Conservation (phyloP, 345 rosid species). For the Hibiscus trionum region DNA sequence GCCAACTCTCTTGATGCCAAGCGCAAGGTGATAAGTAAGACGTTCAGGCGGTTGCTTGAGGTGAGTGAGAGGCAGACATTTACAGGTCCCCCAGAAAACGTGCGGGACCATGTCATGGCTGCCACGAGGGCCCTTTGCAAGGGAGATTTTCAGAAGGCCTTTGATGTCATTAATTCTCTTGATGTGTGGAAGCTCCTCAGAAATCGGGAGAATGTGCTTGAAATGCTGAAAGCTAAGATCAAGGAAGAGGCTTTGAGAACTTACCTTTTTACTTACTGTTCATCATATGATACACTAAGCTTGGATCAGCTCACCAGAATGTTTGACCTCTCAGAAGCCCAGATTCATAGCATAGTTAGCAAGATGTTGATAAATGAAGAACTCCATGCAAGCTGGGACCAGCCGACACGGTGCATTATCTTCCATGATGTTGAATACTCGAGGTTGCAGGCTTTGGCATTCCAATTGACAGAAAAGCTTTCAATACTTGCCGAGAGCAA, state of each 20-base stretch:
- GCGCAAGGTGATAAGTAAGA: slow-evolving; percentile 73
- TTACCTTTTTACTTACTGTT: slow-evolving; percentile 57
- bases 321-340: slow-evolving; percentile 60
- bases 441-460: slow-evolving; percentile 74
- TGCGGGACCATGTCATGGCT: slow-evolving; percentile 84
- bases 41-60: slow-evolving; percentile 69
- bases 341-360: slow-evolving; percentile 59
- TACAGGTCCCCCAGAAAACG: slow-evolving; percentile 82
- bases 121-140: slow-evolving; percentile 67
- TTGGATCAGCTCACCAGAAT: slow-evolving; percentile 62
- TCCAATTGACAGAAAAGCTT: slow-evolving; percentile 73
- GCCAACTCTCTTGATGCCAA: slow-evolving; percentile 55
- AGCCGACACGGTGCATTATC: slow-evolving; percentile 60
- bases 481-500: slow-evolving; percentile 63
- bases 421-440: slow-evolving; percentile 66
- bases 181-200: slow-evolving; percentile 73
- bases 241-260: slow-evolving; percentile 90
- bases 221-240: slow-evolving; percentile 66
- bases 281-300: slow-evolving; percentile 55
- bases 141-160: slow-evolving; percentile 70
- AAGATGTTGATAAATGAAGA: slow-evolving; percentile 85
- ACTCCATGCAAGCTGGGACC: slow-evolving; percentile 84
- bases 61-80: slow-evolving; percentile 73
- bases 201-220: slow-evolving; percentile 48
- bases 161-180: slow-evolving; percentile 56